phyloP scores from a whole-genome alignment of 2,329 filamentous ascomycete genomes.

The Aspergillus melleus region DNA sequence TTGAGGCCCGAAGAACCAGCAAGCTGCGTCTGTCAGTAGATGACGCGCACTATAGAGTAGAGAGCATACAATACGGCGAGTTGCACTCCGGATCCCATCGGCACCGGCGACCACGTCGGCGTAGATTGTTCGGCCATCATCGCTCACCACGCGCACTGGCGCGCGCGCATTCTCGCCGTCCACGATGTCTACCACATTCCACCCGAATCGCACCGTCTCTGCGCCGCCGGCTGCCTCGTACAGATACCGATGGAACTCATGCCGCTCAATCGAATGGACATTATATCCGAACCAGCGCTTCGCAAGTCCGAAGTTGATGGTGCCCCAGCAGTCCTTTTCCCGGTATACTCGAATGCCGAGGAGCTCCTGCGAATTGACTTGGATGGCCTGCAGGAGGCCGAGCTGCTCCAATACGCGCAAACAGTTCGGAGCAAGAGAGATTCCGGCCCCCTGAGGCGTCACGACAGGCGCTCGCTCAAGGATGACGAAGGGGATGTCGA shows the following conservation, averaged over 20 bases:
- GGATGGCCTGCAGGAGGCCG: neutral
- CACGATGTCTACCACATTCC: neutral
- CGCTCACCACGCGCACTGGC: neutral
- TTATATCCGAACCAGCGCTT: neutral
- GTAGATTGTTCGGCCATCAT: neutral
- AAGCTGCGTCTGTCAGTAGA: neutral
- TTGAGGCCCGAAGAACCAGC: neutral
- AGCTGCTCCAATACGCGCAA: slow-evolving; percentile 4
- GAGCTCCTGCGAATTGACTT: neutral
- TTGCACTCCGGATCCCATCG: slow-evolving; percentile 4
- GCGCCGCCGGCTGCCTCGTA: neutral
- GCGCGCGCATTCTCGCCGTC: neutral
- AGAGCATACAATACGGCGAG: neutral
- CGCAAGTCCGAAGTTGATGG: slow-evolving; percentile 1
- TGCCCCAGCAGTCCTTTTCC: neutral
- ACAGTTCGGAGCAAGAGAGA: slow-evolving; percentile 3
- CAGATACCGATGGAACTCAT: neutral
- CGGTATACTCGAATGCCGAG: slow-evolving; percentile 1
- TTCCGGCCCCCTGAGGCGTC: neutral
- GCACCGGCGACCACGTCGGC: slow-evolving; percentile 4
- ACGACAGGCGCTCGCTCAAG: slow-evolving; percentile 2
- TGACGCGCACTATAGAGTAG: neutral
- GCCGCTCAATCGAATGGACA: slow-evolving; percentile 2
- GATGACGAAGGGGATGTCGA: neutral
- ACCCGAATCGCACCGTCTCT: slow-evolving; percentile 1